Conservation (phyloP, 495 filamentous ascomycete genomes). For the Aspergillus taichungensis region DNA sequence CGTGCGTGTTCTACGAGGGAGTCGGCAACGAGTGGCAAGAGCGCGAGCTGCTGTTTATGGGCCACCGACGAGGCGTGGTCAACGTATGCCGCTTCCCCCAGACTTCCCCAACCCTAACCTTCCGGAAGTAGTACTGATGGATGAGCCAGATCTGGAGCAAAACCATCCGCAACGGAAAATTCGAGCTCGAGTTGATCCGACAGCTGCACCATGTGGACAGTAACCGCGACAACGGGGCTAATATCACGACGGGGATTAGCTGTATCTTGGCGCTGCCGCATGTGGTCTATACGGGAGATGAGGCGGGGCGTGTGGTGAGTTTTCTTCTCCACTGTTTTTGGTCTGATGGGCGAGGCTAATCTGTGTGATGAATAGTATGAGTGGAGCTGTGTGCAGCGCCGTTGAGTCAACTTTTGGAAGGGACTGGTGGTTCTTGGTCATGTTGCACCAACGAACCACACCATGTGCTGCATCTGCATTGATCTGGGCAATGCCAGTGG, state of each 20-base stretch:
- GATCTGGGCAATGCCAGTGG: too few relatives aligned
- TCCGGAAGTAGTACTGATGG: too few relatives aligned
- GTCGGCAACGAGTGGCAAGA: conserved; percentile 87
- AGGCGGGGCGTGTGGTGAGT: conserved; percentile 72
- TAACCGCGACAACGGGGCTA: conserved; percentile 60
- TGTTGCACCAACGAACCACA: too few relatives aligned
- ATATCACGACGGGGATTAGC: conserved; percentile 75
- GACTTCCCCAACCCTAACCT: too few relatives aligned
- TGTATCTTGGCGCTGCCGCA: conserved; percentile 77
- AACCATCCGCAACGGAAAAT: conserved; percentile 40
- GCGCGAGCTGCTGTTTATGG: conserved; percentile 78
- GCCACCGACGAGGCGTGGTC: conserved; percentile 74
- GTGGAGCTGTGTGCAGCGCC: conserved; percentile 75
- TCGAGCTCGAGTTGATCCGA: conserved; percentile 57
- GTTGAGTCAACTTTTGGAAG: conserved; percentile 13
- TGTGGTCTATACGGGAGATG: conserved; percentile 88
- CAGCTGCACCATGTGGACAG: conserved; percentile 76
- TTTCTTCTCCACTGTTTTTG: neutral
- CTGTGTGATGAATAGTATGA: conserved; percentile 53
- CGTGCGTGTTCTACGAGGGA: conserved; percentile 91
- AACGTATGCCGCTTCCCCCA: conserved; percentile 41
- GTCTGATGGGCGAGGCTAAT: conserved; percentile 8
- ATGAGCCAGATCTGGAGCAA: conserved; percentile 55
- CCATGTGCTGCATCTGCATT: too few relatives aligned
- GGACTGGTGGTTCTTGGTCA: too few relatives aligned